Evolutionary conservation across 2,329 filamentous ascomycete genomes (phyloP).

Genomic region (Aspergillus costaricaensis): DNA sequence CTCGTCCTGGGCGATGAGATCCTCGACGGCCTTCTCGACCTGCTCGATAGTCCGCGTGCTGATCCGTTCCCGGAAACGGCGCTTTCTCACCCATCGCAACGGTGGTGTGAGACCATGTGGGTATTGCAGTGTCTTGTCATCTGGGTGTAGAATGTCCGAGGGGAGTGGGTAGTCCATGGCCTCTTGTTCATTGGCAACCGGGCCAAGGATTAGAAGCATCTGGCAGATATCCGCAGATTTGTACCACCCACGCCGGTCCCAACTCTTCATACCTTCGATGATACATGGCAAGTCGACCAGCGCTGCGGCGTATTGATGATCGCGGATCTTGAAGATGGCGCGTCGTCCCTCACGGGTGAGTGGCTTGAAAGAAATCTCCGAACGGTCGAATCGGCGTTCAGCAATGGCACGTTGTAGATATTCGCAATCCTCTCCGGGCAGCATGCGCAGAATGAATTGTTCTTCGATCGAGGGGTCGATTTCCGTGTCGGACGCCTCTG

Average conservation of each 20-base stretch:
- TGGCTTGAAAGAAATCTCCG: slow-evolving; percentile 79
- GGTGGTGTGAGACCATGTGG: slow-evolving; percentile 86
- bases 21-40: slow-evolving; percentile 76
- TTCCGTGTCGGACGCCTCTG: slow-evolving; percentile 89
- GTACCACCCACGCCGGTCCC: slow-evolving; percentile 84
- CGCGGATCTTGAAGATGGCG: slow-evolving; percentile 70
- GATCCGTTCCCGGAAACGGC: slow-evolving; percentile 79
- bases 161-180: slow-evolving; percentile 69
- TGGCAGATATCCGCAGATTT: slow-evolving; percentile 87
- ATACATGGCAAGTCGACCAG: slow-evolving; percentile 85
- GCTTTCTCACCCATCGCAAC: slow-evolving; percentile 80
- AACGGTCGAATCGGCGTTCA: slow-evolving; percentile 75
- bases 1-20: slow-evolving; percentile 70
- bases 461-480: slow-evolving; percentile 85
- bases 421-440: slow-evolving; percentile 81
- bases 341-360: slow-evolving; percentile 68
- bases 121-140: slow-evolving; percentile 68
- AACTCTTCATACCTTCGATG: slow-evolving; percentile 88
- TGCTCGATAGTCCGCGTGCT: slow-evolving; percentile 82
- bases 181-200: slow-evolving; percentile 66
- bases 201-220: slow-evolving; percentile 78
- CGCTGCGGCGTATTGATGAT: slow-evolving; percentile 71
- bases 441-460: slow-evolving; percentile 85
- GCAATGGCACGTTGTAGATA: slow-evolving; percentile 75
- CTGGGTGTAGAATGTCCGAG: slow-evolving; percentile 60